These are phyloP conservation scores for Seminavis robusta DNA, from an alignment of 108 stramenopile genomes.

Conservation along the genomic window DNA sequence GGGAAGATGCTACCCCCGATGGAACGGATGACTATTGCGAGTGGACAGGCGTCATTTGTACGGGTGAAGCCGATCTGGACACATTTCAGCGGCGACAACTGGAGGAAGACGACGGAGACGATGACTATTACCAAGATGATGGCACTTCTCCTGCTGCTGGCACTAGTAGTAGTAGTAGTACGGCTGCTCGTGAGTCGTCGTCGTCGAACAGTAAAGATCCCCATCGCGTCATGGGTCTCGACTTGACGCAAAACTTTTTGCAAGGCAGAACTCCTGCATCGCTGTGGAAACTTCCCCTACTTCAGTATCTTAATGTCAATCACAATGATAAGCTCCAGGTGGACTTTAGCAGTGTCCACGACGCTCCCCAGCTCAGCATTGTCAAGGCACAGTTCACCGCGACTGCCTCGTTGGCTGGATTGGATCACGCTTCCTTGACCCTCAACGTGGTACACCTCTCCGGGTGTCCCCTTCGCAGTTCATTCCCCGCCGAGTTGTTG, in stretches of 20 bases:
- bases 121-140: no score
- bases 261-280: constrained; percentile 15
- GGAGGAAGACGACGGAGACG: neutral
- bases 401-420: constrained; percentile 14
- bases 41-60: constrained; percentile 28
- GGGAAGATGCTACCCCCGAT: constrained; percentile 23
- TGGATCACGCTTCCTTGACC: neutral
- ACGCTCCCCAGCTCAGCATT: neutral
- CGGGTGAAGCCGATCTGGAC: neutral
- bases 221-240: constrained; percentile 13
- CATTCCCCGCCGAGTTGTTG: constrained; percentile 49
- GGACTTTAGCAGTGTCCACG: constrained; percentile 12
- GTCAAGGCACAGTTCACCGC: constrained; percentile 4
- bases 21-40: no score
- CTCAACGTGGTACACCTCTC: constrained; percentile 7
- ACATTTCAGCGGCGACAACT: neutral
- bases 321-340: constrained; percentile 14
- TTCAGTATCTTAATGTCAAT: constrained; percentile 4
- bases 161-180: no score
- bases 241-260: constrained; percentile 15
- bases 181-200: no score
- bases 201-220: no score
- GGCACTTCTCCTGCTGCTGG: no score
- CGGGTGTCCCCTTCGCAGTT: constrained; percentile 2
- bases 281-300: constrained; percentile 15